Conservation (phyloP, 1,284 basidiomycete species). For the Wallemia mellicola region DNA sequence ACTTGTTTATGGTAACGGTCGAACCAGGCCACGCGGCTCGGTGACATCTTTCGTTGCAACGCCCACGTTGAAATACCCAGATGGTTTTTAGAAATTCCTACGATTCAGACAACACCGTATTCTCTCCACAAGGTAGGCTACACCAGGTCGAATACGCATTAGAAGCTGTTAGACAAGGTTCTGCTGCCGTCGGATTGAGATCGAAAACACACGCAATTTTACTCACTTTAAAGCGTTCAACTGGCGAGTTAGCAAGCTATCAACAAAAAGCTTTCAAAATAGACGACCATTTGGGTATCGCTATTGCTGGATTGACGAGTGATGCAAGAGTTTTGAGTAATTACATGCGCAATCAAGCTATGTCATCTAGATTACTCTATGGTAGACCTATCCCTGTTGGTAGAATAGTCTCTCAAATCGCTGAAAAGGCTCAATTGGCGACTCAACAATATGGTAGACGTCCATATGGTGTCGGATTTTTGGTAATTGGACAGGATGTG, state of each 20-base stretch:
- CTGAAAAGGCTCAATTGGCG: constrained; percentile 95
- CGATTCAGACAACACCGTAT: constrained; percentile 86
- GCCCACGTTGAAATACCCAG: neutral
- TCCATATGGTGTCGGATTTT: constrained; percentile 95
- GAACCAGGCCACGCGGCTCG: neutral
- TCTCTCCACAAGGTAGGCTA: constrained; percentile 64
- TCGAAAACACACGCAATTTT: constrained; percentile 86
- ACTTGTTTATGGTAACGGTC: too few species aligned
- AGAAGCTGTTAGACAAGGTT: constrained; percentile 98
- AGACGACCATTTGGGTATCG: constrained; percentile 96
- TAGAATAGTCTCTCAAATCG: constrained; percentile 68
- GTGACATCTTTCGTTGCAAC: neutral
- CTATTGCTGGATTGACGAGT: constrained; percentile 87
- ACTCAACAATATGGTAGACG: constrained; percentile 94
- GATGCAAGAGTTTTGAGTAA: constrained; percentile 95
- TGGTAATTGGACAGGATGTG: constrained; percentile 75
- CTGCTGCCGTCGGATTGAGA: constrained; percentile 80
- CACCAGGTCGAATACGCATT: constrained; percentile 97
- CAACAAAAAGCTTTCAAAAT: constrained; percentile 99
- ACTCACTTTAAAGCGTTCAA: constrained; percentile 89
- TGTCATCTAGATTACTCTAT: constrained; percentile 79
- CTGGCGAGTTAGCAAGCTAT: constrained; percentile 88
- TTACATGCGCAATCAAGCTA: constrained; percentile 97
- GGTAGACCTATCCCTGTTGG: constrained; percentile 81
- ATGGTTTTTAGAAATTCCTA: constrained; percentile 41